Percentiles rank a stretch among this genome's conserved stretches.
phyloP scores from a whole-genome alignment of 495 filamentous ascomycete genomes.

The Xylaria curta region DNA sequence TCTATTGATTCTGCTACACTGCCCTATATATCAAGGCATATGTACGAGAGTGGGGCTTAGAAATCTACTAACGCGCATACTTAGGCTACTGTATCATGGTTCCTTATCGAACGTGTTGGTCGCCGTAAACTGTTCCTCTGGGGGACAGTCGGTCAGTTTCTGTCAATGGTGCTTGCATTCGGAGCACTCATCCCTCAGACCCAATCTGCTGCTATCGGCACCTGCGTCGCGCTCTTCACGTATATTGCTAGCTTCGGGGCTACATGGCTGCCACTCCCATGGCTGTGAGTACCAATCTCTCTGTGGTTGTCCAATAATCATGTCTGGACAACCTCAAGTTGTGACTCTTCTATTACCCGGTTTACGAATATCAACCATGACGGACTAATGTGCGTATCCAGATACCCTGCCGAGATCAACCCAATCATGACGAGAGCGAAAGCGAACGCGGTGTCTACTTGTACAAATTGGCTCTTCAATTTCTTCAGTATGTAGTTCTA shows the following conservation, averaged over 20 bases:
- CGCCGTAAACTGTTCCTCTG: conserved; percentile 74
- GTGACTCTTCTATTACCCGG: background rate
- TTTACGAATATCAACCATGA: background rate
- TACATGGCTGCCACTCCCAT: conserved; percentile 74
- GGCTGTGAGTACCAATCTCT: conserved; percentile 54
- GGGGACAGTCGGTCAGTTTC: conserved; percentile 71
- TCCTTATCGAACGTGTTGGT: conserved; percentile 77
- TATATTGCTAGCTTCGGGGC: conserved; percentile 82
- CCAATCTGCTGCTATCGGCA: conserved; percentile 64
- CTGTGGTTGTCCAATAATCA: background rate
- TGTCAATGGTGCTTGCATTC: conserved; percentile 80
- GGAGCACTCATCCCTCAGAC: conserved; percentile 68
- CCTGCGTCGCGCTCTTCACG: conserved; percentile 77
- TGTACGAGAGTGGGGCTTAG: background rate
- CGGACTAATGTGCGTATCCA: background rate
- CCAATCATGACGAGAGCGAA: conserved; percentile 76
- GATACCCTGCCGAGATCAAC: conserved; percentile 72
- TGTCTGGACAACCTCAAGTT: background rate
- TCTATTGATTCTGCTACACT: background rate
- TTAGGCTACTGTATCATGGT: conserved; percentile 74
- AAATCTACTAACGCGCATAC: conserved; percentile 22
- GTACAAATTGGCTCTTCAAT: conserved; percentile 83
- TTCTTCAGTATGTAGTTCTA: conserved; percentile 51
- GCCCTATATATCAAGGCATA: background rate
- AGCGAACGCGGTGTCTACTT: conserved; percentile 78